Percentiles rank a stretch among this genome's conserved stretches.
Evolutionary conservation across 2,329 filamentous ascomycete genomes (phyloP).

Genomic region (Calcarisporium arbuscula): DNA sequence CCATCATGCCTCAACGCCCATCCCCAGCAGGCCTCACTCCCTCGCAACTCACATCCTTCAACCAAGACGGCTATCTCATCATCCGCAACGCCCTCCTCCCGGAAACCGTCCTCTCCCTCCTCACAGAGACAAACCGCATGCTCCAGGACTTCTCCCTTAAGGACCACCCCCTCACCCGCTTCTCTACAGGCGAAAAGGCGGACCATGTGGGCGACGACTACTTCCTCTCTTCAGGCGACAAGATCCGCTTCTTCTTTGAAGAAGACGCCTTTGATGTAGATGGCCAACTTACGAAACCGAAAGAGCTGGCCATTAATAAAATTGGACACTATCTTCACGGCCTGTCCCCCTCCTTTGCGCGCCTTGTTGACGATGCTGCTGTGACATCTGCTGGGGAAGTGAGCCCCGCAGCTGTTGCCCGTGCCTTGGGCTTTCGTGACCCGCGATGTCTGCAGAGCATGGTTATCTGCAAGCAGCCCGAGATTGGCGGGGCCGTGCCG

Average conservation of each 20-base stretch:
- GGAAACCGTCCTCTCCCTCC: constrained; percentile 59
- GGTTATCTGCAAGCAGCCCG: constrained; percentile 97
- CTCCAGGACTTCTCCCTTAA: constrained; percentile 71
- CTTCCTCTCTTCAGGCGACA: constrained; percentile 84
- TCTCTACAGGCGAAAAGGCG: constrained; percentile 71
- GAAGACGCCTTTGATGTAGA: constrained; percentile 73
- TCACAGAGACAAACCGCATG: constrained; percentile 67
- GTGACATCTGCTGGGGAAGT: constrained; percentile 22
- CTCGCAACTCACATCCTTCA: constrained; percentile 65
- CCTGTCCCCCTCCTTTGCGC: constrained; percentile 60
- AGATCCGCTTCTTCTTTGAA: constrained; percentile 95
- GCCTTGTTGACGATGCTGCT: constrained; percentile 45
- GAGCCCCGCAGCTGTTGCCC: constrained; percentile 58
- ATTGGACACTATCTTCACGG: constrained; percentile 74
- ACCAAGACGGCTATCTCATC: constrained; percentile 83
- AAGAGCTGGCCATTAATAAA: constrained; percentile 82
- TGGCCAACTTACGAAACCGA: constrained; percentile 68
- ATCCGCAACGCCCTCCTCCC: constrained; percentile 69
- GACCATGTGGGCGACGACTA: constrained; percentile 91
- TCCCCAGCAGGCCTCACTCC: constrained; percentile 53
- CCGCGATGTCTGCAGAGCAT: constrained; percentile 84
- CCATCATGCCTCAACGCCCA: background rate
- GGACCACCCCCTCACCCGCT: constrained; percentile 86
- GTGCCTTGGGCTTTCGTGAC: constrained; percentile 65
- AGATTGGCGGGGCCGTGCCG: constrained; percentile 87